Conservation (phyloP, 176 grass and related monocot species). For the Musa schizocarpa region DNA sequence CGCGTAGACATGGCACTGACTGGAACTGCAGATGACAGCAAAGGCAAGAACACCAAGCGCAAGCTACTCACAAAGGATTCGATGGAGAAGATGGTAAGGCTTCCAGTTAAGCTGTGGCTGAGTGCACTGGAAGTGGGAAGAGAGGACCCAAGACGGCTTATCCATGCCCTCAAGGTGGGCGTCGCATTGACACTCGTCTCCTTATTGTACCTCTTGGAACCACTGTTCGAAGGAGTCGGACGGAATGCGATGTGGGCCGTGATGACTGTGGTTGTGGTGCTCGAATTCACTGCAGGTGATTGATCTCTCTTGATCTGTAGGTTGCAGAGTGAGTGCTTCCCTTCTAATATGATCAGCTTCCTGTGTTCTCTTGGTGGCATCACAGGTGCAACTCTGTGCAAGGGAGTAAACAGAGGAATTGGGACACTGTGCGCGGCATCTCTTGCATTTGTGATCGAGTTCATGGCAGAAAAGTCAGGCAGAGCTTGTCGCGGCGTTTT, state of each 20-base stretch:
- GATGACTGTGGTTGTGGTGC: constrained; percentile 88
- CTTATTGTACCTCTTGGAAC: constrained; percentile 63
- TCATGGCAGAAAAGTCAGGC: constrained; percentile 51
- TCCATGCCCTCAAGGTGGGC: constrained; percentile 86
- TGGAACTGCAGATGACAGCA: constrained; percentile 10
- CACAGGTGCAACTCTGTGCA: constrained; percentile 80
- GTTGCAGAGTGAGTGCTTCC: background rate
- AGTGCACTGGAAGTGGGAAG: constrained; percentile 43
- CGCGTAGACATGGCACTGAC: constrained; percentile 22
- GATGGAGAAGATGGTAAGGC: constrained; percentile 28
- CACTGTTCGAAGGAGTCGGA: constrained; percentile 63
- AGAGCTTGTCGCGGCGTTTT: constrained; percentile 47
- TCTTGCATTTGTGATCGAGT: constrained; percentile 79
- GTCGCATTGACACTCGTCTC: constrained; percentile 64
- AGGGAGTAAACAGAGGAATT: constrained; percentile 90
- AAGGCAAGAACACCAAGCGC: constrained; percentile 18
- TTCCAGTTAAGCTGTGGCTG: constrained; percentile 34
- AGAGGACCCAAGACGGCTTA: constrained; percentile 58
- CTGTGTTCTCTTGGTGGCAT: background rate
- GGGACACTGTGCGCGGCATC: constrained; percentile 67
- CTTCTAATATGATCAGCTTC: background rate
- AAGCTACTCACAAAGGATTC: constrained; percentile 15
- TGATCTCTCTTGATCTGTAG: background rate
- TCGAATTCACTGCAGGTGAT: constrained; percentile 92
- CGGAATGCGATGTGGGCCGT: constrained; percentile 98